These are phyloP conservation scores for Diplogelasinospora grovesii DNA, from an alignment of 495 filamentous ascomycete genomes.

Conservation along the genomic window DNA sequence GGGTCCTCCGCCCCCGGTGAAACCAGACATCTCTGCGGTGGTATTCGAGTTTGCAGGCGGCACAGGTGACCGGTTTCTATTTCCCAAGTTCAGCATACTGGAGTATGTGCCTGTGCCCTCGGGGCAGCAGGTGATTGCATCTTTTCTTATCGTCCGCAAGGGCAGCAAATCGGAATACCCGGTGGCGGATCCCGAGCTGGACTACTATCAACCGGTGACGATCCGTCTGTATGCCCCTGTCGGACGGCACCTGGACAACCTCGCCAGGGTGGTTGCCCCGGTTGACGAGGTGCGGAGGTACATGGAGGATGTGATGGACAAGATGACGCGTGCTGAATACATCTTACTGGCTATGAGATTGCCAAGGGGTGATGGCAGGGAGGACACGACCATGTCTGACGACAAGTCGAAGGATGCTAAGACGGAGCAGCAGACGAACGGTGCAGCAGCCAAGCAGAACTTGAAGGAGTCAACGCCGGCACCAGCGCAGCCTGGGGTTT, in stretches of 20 bases:
- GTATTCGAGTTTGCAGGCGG: constrained; percentile 80
- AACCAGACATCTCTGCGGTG: constrained; percentile 62
- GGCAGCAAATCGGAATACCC: constrained; percentile 48
- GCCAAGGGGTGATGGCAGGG: constrained; percentile 40
- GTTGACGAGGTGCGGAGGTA: constrained; percentile 70
- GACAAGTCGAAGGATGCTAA: constrained; percentile 23
- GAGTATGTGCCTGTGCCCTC: constrained; percentile 49
- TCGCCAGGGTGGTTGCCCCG: constrained; percentile 72
- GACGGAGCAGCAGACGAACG: constrained; percentile 6
- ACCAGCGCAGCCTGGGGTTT: constrained; percentile 23
- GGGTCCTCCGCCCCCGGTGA: constrained; percentile 43
- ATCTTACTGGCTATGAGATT: constrained; percentile 61
- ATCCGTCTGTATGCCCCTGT: constrained; percentile 62
- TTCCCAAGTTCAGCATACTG: constrained; percentile 80
- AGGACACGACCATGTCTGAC: constrained; percentile 10
- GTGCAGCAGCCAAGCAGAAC: background rate
- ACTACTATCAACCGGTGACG: constrained; percentile 89
- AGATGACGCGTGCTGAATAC: constrained; percentile 62
- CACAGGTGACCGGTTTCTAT: constrained; percentile 79
- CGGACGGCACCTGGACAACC: constrained; percentile 59
- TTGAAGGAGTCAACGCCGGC: constrained; percentile 1
- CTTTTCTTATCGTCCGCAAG: constrained; percentile 59
- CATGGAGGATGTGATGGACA: constrained; percentile 79
- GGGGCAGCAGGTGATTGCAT: constrained; percentile 49
- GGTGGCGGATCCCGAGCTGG: constrained; percentile 46